Percentiles rank a stretch among this genome's conserved stretches.
Evolutionary conservation across 2,329 filamentous ascomycete genomes (phyloP).

Genomic region (Sporothrix schenckii): DNA sequence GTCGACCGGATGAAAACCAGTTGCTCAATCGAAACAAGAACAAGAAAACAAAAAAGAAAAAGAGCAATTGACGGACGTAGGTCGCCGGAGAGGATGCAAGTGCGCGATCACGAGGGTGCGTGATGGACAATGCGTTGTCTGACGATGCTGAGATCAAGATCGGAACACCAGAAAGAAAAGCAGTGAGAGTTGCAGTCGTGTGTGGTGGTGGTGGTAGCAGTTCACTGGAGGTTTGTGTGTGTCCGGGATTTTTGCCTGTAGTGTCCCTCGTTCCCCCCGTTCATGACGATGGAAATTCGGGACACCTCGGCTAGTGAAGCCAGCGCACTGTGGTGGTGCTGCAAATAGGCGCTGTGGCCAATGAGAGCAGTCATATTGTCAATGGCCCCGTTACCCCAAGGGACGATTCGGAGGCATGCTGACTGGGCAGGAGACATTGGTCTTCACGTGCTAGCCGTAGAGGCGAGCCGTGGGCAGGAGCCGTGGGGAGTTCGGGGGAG

Average conservation of each 20-base stretch:
- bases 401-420: slow-evolving; percentile 35
- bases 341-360: slow-evolving; percentile 27
- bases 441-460: slow-evolving; percentile 22
- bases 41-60: not conserved
- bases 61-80: slow-evolving; percentile 10
- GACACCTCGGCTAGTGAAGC: slow-evolving; percentile 37
- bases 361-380: slow-evolving; percentile 35
- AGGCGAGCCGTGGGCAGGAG: slow-evolving; percentile 10
- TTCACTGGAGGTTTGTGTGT: slow-evolving; percentile 9
- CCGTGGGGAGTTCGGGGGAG: slow-evolving; percentile 12
- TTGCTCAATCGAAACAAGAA: not conserved
- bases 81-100: slow-evolving; percentile 14
- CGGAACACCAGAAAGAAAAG: slow-evolving; percentile 1
- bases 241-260: slow-evolving; percentile 27
- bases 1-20: not conserved
- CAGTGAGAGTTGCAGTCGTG: not conserved
- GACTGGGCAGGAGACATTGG: slow-evolving; percentile 30
- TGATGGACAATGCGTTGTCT: not conserved
- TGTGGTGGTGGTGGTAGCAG: slow-evolving; percentile 5
- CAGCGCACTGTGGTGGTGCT: slow-evolving; percentile 28
- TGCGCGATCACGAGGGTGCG: slow-evolving; percentile 12
- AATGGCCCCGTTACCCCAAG: slow-evolving; percentile 33
- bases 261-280: slow-evolving; percentile 21
- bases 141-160: slow-evolving; percentile 5
- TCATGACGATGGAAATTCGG: slow-evolving; percentile 37